These are phyloP conservation scores for Claviceps sp. DNA, from an alignment of 2,329 filamentous ascomycete species.

Conservation along the genomic window DNA sequence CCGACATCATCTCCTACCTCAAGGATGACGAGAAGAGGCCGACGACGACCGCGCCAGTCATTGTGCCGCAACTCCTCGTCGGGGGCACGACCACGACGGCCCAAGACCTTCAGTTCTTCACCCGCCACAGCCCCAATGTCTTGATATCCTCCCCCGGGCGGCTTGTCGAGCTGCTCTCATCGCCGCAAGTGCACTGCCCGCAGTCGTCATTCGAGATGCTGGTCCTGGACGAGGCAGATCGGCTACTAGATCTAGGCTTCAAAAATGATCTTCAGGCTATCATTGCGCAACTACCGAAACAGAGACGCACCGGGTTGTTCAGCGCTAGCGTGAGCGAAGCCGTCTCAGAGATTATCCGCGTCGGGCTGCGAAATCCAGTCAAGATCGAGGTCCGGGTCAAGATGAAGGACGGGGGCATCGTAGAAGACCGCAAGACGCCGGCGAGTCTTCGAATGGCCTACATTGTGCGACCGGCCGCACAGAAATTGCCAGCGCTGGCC, in stretches of 20 bases:
- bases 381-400: conserved; percentile 92
- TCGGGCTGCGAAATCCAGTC: conserved; percentile 85
- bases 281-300: conserved; percentile 73
- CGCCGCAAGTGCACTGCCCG: conserved; percentile 74
- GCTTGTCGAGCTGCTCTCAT: conserved; percentile 74
- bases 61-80: conserved; percentile 78
- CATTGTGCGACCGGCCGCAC: conserved; percentile 56
- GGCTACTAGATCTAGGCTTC: conserved; percentile 85
- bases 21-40: conserved; percentile 43
- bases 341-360: conserved; percentile 80
- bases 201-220: conserved; percentile 85
- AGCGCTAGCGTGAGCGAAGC: conserved; percentile 94
- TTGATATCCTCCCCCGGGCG: conserved; percentile 84
- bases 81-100: conserved; percentile 67
- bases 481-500: conserved; percentile 65
- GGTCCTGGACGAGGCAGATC: conserved; percentile 88
- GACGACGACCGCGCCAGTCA: conserved; percentile 29
- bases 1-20: conserved; percentile 44
- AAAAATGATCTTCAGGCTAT: conserved; percentile 83
- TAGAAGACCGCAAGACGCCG: conserved; percentile 76
- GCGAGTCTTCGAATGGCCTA: conserved; percentile 91
- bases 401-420: conserved; percentile 46
- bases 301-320: conserved; percentile 84
- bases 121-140: conserved; percentile 74
- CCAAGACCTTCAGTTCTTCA: conserved; percentile 75